Base-by-base conservation (phyloP, 768 basidiomycete species). In the Rhodocollybia butyracea region DNA sequence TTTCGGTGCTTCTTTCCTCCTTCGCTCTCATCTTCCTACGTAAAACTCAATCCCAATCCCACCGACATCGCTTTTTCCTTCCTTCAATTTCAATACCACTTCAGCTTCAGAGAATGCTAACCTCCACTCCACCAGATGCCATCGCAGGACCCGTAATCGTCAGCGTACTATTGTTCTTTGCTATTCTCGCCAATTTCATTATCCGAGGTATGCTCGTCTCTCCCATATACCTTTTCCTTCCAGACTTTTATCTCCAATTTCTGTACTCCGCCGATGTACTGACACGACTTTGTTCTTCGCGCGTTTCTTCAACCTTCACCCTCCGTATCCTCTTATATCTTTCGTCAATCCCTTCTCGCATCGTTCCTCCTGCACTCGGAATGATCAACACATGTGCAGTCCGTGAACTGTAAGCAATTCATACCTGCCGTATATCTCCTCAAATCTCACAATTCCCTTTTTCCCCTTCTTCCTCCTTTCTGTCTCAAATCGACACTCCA, bases 1-100 rank as follows among this genome's bases (percentile, higher is more conserved):
- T 63, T 97, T 97, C 61, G 94, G 94, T 97, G 54, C 41, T 77
- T n/a, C n/a, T n/a, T n/a, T n/a, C n/a, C n/a, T n/a, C n/a, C n/a
- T n/a, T n/a, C n/a, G n/a, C n/a, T n/a, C n/a, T n/a, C n/a, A n/a
- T n/a, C n/a, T n/a, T n/a, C n/a, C n/a, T n/a, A n/a, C n/a, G n/a
- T n/a, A n/a, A n/a, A n/a, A n/a, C n/a, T n/a, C n/a, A n/a, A n/a
- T n/a, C n/a, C n/a, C n/a, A n/a, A n/a, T n/a, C n/a, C n/a, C n/a
- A n/a, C n/a, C 32, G n/a, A 61, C 58, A 15, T 27, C 17, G 45
- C 15, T 21, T 12, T 15, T 34, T 24, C 34, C 19, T 32, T 32
- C 38, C 29, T 38, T 15, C n/a, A n/a, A n/a, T n/a, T 51, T 1
- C 5, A 39, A 32, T 46, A 32, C 19, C 12, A 46, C 24, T 8